Percentiles rank a stretch among this genome's conserved stretches.
Conservation (phyloP, 805 yeast species). For the Ogataea degrootiae region DNA sequence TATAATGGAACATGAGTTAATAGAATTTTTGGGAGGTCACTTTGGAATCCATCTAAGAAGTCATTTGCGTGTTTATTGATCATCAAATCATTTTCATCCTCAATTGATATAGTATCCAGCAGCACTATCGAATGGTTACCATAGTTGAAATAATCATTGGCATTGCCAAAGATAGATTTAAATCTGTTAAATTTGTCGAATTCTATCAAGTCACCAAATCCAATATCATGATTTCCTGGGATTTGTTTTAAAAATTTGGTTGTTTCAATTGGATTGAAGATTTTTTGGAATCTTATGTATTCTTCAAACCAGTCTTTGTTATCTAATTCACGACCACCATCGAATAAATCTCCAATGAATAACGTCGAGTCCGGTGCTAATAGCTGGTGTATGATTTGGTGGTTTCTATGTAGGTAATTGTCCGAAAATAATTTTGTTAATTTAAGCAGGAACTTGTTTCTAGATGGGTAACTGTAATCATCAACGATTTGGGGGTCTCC, state of each 20-base stretch:
- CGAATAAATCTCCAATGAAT: constrained; percentile 88
- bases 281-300: constrained; percentile 54
- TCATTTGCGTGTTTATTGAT: constrained; percentile 44
- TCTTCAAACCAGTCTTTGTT: constrained; percentile 58
- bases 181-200: constrained; percentile 57
- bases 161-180: constrained; percentile 64
- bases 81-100: constrained; percentile 45
- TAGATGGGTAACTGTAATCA: constrained; percentile 75
- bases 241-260: constrained; percentile 39
- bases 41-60: constrained; percentile 43
- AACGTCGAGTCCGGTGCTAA: constrained; percentile 73
- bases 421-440: constrained; percentile 63
- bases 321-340: constrained; percentile 67
- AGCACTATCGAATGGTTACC: constrained; percentile 71
- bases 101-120: constrained; percentile 75
- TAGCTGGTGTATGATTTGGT: constrained; percentile 50
- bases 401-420: constrained; percentile 74
- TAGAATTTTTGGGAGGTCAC: constrained; percentile 56
- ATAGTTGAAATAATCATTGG: constrained; percentile 49
- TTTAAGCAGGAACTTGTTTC: constrained; percentile 47
- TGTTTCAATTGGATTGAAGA: constrained; percentile 45
- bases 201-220: constrained; percentile 73
- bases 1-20: constrained; percentile 85
- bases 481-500: constrained; percentile 97
- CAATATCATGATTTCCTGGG: constrained; percentile 97